Base-by-base conservation (phyloP, 345 rosid species). In the Excoecaria agallocha region DNA sequence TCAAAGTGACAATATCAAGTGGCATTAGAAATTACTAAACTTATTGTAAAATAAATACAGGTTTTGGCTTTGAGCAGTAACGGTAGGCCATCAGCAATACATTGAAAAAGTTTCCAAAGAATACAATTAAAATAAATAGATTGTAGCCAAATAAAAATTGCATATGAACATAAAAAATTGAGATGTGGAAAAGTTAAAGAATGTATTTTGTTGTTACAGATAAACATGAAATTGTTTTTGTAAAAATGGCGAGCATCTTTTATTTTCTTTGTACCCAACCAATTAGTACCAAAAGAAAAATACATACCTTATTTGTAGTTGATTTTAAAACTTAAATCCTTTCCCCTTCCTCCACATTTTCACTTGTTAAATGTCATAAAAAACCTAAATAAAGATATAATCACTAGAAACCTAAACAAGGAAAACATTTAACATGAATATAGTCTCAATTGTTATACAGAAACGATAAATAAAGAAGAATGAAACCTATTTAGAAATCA, bases 221-320 rank as follows among this genome's bases (percentile, higher is more conserved):
- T 74, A 71, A 61, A 74, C 74, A 71, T 73, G 62, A 79, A 56
- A 81, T 71, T 71, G 68, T 39, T 37, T 61, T 72, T 74, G 37
- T 41, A 72, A 75, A 55, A 60, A 70, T 72, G 51, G 24, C 57
- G 35, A 67, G 35, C 57, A 54, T 68, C 72, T 80, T 71, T 76
- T 76, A 50, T 12, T 76, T 76, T 74, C 84, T 30, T 22, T 50
- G 25, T 38, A 35, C 62, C 35, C 25, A 62, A 64, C 76, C 76
- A 71, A 49, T n/a, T 16, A 46, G 64, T 71, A 50, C 46, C 56
- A 48, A 77, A 76, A 70, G 41, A n/a, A n/a, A n/a, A n/a, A n/a
- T n/a, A n/a, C n/a, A n/a, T n/a, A n/a, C n/a, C n/a, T n/a, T n/a
- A n/a, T n/a, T n/a, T n/a, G n/a, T n/a, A n/a, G n/a, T n/a, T n/a